These are phyloP conservation scores for Reticulascus tulasneorum DNA, from an alignment of 2,329 filamentous ascomycete species.

Conservation along the genomic window DNA sequence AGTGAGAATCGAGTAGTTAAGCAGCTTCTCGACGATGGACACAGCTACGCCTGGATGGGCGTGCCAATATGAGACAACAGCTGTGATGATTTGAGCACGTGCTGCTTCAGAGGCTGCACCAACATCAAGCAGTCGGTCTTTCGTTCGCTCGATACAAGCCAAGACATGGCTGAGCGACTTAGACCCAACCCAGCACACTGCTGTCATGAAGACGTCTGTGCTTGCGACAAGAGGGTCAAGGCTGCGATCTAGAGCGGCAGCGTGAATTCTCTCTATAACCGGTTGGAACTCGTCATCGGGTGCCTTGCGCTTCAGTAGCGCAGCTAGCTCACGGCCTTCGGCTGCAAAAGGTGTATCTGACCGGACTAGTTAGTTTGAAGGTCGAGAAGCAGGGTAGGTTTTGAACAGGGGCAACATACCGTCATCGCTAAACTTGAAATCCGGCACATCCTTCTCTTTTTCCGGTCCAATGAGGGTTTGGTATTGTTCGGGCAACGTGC, in stretches of 20 bases:
- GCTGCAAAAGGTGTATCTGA: constrained; percentile 74
- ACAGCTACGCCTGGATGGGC: constrained; percentile 89
- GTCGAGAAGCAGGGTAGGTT: constrained; percentile 1
- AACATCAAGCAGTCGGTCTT: constrained; percentile 78
- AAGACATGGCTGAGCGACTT: constrained; percentile 96
- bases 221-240: constrained; percentile 80
- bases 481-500: constrained; percentile 83
- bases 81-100: constrained; percentile 81
- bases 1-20: constrained; percentile 94
- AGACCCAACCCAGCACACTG: constrained; percentile 87
- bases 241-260: constrained; percentile 66
- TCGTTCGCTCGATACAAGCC: constrained; percentile 91
- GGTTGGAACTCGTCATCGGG: constrained; percentile 82
- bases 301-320: constrained; percentile 78
- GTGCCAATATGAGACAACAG: constrained; percentile 89
- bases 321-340: constrained; percentile 78
- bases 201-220: constrained; percentile 89
- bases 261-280: constrained; percentile 74
- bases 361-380: constrained; percentile 14
- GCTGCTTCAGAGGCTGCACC: constrained; percentile 71
- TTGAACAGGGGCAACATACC: constrained; percentile 44
- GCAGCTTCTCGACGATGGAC: constrained; percentile 90
- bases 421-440: constrained; percentile 83
- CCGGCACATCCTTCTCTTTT: constrained; percentile 92
- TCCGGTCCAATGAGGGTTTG: constrained; percentile 75